Evolutionary conservation across 352 stramenopile species (phyloP).

Genomic region (Globisporangium cystogenes): DNA sequence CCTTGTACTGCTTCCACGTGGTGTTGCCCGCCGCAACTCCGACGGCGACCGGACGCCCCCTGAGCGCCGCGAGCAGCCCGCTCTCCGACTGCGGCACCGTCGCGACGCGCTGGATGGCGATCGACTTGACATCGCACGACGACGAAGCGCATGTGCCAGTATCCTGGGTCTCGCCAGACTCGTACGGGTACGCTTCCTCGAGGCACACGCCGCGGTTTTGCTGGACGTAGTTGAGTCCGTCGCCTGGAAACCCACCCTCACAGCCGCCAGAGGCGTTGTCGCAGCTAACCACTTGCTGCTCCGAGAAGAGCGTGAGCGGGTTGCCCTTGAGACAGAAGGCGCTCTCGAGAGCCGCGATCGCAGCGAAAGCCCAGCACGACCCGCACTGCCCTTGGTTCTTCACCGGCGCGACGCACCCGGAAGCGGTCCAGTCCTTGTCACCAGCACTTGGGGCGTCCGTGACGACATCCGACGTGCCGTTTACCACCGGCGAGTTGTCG

Average conservation of each 20-base stretch:
- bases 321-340: constrained; percentile 79
- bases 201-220: constrained; percentile 68
- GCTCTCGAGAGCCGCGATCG: constrained; percentile 88
- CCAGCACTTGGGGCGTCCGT: constrained; percentile 21
- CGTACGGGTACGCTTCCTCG: constrained; percentile 80
- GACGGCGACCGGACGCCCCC: constrained; percentile 90
- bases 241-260: constrained; percentile 83
- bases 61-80: constrained; percentile 82
- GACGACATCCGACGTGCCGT: constrained; percentile 12
- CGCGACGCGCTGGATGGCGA: constrained; percentile 45
- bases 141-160: constrained; percentile 21
- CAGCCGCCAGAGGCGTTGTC: constrained; percentile 82
- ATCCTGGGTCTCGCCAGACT: constrained; percentile 31
- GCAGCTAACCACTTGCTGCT: constrained; percentile 93
- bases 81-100: constrained; percentile 65
- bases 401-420: constrained; percentile 53
- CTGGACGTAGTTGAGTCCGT: constrained; percentile 90
- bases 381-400: constrained; percentile 97
- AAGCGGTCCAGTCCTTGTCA: constrained; percentile 58
- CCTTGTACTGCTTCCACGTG: constrained; percentile 97
- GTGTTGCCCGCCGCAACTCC: constrained; percentile 93
- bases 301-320: constrained; percentile 78
- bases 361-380: constrained; percentile 98
- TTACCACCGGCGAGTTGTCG: constrained; percentile 1
- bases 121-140: constrained; percentile 24